Evolutionary conservation across 2,329 filamentous ascomycete genomes (phyloP), one percentile per base, ranked within the genome.

Genomic region (Penicillium glabrum): DNA sequence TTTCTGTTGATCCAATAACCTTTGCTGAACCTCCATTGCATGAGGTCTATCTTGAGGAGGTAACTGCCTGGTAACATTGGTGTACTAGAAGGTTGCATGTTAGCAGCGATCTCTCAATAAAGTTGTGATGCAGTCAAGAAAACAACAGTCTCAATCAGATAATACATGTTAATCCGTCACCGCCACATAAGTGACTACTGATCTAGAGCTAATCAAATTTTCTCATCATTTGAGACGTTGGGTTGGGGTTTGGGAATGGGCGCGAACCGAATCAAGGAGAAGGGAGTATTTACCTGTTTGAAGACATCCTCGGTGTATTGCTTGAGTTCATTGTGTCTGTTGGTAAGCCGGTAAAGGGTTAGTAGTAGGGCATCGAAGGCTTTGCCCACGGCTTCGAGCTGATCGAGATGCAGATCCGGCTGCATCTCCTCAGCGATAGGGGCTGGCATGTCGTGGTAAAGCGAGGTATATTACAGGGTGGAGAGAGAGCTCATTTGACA

Each of bases 201-300:
- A 89, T 91, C 89, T 91, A 91, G 89, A 91, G 89, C 89, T 91
- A 90, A 89, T 76, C 69, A 72, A 68, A 68, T 69, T 77, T 74
- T 78, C 73, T 82, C 81, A 74, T 82, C 79, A 81, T 77, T 61
- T 68, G 71, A 75, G 69, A 72, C 66, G 61, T 48, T 44, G 49
- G 54, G 49, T 44, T 48, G 33, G 61, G 35, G 35, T 3, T 37
- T 37, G 43, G 53, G 51, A 44, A 50, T 44, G 27, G 16, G 24
- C 56, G n/a, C 26, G 46, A 46, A 53, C n/a, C 37, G 8, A 41
- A 44, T 9, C 11, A 39, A 29, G 21, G 37, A 46, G 31, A 54
- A 48, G 45, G 43, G 39, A 45, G 23, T 58, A 64, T 63, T 62
- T 75, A 78, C 76, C 75, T 78, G 69, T 57, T 75, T 67, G 56